These are phyloP conservation scores for Anisodus tanguticus DNA, from an alignment of 257 asterid genomes.

Conservation along the genomic window DNA sequence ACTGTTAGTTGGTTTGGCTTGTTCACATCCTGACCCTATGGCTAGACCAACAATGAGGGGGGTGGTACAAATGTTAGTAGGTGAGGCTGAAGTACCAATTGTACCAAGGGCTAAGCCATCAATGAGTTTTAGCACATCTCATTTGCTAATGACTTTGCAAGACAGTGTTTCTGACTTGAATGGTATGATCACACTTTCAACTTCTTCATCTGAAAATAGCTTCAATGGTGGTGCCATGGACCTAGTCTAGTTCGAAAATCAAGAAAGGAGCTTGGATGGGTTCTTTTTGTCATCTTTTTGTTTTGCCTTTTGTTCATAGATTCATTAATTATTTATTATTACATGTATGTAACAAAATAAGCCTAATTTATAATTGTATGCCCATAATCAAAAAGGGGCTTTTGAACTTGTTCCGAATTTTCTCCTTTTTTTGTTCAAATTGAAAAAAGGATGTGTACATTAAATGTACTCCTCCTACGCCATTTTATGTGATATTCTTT, in stretches of 20 bases:
- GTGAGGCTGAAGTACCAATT: conserved; percentile 31
- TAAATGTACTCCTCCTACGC: not conserved
- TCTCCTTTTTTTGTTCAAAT: not conserved
- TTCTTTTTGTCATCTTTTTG: not conserved
- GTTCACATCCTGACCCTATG: conserved; percentile 30
- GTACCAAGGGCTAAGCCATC: conserved; percentile 30
- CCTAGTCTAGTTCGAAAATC: conserved; percentile 26
- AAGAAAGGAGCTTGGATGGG: not conserved
- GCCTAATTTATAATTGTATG: not conserved
- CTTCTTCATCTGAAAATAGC: conserved; percentile 27
- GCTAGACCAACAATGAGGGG: conserved; percentile 31
- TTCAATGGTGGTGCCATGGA: conserved; percentile 23
- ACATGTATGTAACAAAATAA: not conserved
- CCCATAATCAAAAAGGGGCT: not conserved
- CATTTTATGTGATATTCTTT: not conserved
- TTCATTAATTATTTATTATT: not conserved
- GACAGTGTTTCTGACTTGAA: conserved; percentile 25
- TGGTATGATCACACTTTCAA: conserved; percentile 31
- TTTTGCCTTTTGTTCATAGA: not conserved
- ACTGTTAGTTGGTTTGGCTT: conserved; percentile 27
- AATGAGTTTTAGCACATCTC: conserved; percentile 24
- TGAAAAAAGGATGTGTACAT: not conserved
- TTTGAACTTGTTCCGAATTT: not conserved
- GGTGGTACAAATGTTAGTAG: conserved; percentile 30
- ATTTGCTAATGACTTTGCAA: conserved; percentile 22